Percentiles rank a stretch among this genome's conserved stretches.
Conservation (phyloP, 23 red algal genomes). For the Gracilaria gracilis region DNA sequence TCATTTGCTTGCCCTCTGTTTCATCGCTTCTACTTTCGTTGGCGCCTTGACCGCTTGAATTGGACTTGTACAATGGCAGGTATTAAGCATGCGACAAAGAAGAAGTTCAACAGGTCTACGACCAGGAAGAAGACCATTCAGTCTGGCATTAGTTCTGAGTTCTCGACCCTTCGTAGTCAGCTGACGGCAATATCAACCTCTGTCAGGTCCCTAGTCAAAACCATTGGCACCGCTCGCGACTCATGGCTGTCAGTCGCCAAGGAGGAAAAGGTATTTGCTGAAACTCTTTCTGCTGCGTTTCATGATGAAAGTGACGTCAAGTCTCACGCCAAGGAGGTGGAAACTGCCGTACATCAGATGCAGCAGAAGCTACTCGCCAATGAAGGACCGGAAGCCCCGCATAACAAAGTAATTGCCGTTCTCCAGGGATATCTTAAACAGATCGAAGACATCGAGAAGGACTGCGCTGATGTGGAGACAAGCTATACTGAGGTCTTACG, state of each 20-base stretch:
- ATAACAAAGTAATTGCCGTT: slow-evolving; percentile 30
- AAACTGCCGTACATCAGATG: slow-evolving; percentile 33
- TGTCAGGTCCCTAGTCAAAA: slow-evolving; percentile 45
- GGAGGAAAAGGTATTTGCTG: slow-evolving; percentile 46
- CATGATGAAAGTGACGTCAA: slow-evolving; percentile 8
- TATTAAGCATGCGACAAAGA: slow-evolving; percentile 62
- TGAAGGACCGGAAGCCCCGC: slow-evolving; percentile 21
- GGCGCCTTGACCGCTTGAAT: not conserved
- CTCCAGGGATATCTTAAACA: slow-evolving; percentile 37
- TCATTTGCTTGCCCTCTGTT: not conserved
- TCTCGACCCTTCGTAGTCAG: slow-evolving; percentile 1
- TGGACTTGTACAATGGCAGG: slow-evolving; percentile 3
- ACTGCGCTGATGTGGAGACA: slow-evolving; percentile 23
- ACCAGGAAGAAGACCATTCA: slow-evolving; percentile 50
- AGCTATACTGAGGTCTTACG: slow-evolving; percentile 48
- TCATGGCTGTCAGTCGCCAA: slow-evolving; percentile 43
- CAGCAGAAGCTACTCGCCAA: slow-evolving; percentile 39
- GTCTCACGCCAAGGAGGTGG: slow-evolving; percentile 42
- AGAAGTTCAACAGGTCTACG: slow-evolving; percentile 40
- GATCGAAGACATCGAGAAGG: slow-evolving; percentile 31
- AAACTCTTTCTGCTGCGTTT: slow-evolving; percentile 39
- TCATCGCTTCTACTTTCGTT: not conserved
- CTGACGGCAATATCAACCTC: slow-evolving; percentile 4
- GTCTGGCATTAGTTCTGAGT: slow-evolving; percentile 60
- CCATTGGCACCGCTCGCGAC: not conserved